Evolutionary conservation across 139 green algal genomes (phyloP).

Genomic region (Tetraselmis striata): DNA sequence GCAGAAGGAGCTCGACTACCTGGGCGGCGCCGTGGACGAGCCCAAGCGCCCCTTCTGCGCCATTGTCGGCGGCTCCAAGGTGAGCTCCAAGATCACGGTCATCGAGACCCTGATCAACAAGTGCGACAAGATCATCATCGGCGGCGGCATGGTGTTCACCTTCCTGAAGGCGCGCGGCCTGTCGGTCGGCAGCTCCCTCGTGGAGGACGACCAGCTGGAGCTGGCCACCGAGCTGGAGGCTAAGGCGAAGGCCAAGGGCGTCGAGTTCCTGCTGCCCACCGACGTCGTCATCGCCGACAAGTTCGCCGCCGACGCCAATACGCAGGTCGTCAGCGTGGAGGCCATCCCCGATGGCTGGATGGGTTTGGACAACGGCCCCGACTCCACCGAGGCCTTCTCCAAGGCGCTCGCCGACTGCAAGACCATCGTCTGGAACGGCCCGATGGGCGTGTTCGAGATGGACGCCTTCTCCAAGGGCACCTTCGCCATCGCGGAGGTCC

Average conservation of each 20-base stretch:
- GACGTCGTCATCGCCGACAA: conserved; percentile 95
- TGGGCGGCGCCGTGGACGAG: conserved; percentile 78
- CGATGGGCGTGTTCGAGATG: conserved; percentile 97
- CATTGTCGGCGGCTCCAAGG: conserved; percentile 98
- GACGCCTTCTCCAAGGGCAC: conserved; percentile 89
- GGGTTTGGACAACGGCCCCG: conserved; percentile 94
- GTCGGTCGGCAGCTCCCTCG: conserved; percentile 79
- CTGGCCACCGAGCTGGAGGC: conserved; percentile 87
- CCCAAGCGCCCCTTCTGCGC: conserved; percentile 92
- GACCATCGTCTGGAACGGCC: conserved; percentile 98
- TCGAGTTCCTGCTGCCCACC: conserved; percentile 91
- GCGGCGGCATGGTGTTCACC: conserved; percentile 57
- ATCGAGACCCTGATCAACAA: conserved; percentile 93
- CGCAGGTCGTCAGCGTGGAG: conserved; percentile 61
- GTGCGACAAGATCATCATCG: conserved; percentile 83
- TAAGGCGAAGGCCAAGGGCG: conserved; percentile 79
- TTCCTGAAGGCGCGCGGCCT: conserved; percentile 71
- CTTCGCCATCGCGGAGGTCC: conserved; percentile 78
- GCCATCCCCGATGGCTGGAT: conserved; percentile 97
- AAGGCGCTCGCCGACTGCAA: conserved; percentile 79
- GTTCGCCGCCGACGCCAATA: conserved; percentile 87
- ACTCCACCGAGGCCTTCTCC: conserved; percentile 81
- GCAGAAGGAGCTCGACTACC: conserved; percentile 90
- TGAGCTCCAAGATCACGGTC: conserved; percentile 98
- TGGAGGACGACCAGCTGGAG: conserved; percentile 98